Conservation (phyloP, 495 filamentous ascomycete genomes). For the Aspergillus diversus region DNA sequence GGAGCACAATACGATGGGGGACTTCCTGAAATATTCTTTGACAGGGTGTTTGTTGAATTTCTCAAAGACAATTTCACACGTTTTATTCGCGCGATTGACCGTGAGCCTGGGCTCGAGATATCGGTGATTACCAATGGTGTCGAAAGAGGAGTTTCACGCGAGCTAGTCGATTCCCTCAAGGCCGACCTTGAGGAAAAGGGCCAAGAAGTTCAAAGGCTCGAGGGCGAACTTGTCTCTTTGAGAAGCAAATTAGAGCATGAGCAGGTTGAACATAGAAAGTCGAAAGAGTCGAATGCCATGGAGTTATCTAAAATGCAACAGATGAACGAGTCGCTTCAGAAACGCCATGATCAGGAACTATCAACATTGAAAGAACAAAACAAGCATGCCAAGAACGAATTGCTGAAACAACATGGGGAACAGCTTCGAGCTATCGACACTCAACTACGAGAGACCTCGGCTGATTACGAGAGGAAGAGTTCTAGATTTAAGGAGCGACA, state of each 20-base stretch:
- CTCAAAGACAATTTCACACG: constrained; percentile 94
- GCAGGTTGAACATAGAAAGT: constrained; percentile 71
- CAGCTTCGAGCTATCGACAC: constrained; percentile 51
- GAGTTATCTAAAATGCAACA: constrained; percentile 70
- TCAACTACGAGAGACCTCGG: constrained; percentile 52
- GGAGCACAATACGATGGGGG: constrained; percentile 57
- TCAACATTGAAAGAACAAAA: constrained; percentile 52
- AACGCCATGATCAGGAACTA: constrained; percentile 65
- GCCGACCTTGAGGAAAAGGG: constrained; percentile 75
- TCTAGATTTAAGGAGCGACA: constrained; percentile 52
- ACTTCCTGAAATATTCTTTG: constrained; percentile 84
- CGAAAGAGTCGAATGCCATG: constrained; percentile 65
- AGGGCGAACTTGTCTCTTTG: constrained; percentile 66
- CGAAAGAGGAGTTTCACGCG: constrained; percentile 80
- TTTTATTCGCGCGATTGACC: constrained; percentile 83
- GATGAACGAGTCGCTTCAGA: constrained; percentile 72
- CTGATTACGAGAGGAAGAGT: constrained; percentile 52
- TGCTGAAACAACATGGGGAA: constrained; percentile 52
- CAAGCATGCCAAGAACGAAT: constrained; percentile 44
- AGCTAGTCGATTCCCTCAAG: constrained; percentile 81
- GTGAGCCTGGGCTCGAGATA: constrained; percentile 85
- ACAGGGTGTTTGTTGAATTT: constrained; percentile 87
- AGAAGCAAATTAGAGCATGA: constrained; percentile 75
- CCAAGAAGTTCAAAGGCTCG: constrained; percentile 66
- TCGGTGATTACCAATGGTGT: constrained; percentile 76